phyloP scores from a whole-genome alignment of 495 filamentous ascomycete genomes.

The Neurospora sp. region DNA sequence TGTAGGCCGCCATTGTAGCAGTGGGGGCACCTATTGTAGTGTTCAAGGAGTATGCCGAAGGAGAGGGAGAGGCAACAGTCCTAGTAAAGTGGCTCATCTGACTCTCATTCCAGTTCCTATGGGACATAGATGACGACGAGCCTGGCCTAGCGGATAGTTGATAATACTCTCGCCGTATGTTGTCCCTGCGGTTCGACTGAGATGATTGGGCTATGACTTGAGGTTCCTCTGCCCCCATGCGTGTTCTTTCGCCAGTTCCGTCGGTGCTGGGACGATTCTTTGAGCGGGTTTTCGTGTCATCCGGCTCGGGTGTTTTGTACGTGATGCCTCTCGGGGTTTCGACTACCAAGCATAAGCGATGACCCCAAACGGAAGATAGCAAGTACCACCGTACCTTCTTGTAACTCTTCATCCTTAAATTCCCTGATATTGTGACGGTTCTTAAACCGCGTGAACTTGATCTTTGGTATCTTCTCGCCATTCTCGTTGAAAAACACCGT shows the following conservation, averaged over 20 bases:
- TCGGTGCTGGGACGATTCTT: not conserved
- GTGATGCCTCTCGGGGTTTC: conserved; percentile 3
- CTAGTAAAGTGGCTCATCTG: not conserved
- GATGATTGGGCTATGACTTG: not conserved
- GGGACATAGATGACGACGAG: not conserved
- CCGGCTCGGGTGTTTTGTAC: conserved; percentile 9
- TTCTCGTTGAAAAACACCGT: conserved; percentile 7
- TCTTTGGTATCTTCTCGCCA: conserved; percentile 2
- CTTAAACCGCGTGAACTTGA: conserved; percentile 12
- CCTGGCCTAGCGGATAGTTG: not conserved
- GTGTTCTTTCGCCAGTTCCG: not conserved
- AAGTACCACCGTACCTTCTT: not conserved
- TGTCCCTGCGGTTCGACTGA: not conserved
- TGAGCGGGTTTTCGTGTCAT: not conserved
- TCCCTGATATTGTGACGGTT: conserved; percentile 6
- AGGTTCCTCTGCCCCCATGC: not conserved
- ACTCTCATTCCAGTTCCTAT: not conserved
- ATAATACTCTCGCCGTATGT: not conserved
- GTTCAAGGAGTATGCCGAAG: not conserved
- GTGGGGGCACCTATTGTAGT: not conserved
- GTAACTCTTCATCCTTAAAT: not conserved
- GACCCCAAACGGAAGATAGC: not conserved
- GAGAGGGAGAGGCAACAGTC: not conserved
- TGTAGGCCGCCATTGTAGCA: not conserved
- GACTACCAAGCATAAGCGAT: conserved; percentile 3